Base-by-base conservation (phyloP, 2,329 filamentous ascomycete species). In the Ploettnerulaceae sp. region DNA sequence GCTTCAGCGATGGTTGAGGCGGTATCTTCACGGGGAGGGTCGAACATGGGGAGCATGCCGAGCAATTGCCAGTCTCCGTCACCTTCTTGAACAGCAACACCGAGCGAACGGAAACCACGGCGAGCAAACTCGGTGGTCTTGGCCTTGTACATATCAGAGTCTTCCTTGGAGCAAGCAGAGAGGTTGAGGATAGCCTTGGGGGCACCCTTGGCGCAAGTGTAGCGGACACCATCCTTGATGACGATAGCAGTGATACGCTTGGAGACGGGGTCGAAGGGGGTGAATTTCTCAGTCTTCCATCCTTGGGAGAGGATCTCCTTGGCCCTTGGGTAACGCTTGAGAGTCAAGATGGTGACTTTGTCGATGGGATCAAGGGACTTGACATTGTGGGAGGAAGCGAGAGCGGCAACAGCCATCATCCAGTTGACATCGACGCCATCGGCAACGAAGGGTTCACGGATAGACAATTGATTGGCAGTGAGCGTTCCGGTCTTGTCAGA, bases 401-500 rank as follows among this genome's bases (percentile, higher is more conserved):
- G 77, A 51, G 84, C 84, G 50, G 84, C 84, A 51, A 86, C 84
- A 55, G 84, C 83, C 84, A 88, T 87, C 83, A 88, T 87, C 83
- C 83, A 88, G 73, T 88, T 84, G 66, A 87, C 79, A 67, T 87
- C 83, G 63, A 86, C 79, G 59, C 84, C 84, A 67, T 87, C 84
- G 51, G 82, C 79, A 49, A 87, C 82, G 68, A 82, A 88, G 15
- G 84, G 84, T 64, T 88, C 84, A 65, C 84, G 82, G 62, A 88
- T 84, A 61, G 78, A 83, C 43, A 88, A 75, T 72, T 88, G 83
- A 67, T 85, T 85, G 58, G 81, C 81, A 48, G 82, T 85, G 58
- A 88, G 74, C 25, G 84, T 89, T 72, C 84, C 84, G 35, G 84
- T 88, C 77, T 89, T 88, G 71, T 89, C 84, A 60, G 84, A 88